These are phyloP conservation scores for Scutellaria galericulata DNA, from an alignment of 257 asterid genomes.

Conservation along the genomic window DNA sequence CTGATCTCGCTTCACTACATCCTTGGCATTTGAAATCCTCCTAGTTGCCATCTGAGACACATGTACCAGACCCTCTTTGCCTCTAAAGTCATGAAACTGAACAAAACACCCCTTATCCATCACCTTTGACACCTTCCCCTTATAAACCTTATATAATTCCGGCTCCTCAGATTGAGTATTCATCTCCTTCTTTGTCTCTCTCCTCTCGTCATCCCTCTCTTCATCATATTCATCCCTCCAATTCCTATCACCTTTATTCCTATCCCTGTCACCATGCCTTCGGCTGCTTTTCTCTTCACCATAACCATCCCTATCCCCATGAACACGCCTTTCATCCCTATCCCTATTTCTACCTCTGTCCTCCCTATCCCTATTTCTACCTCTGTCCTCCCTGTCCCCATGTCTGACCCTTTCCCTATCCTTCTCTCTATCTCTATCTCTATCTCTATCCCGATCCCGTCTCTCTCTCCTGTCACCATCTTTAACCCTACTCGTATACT, in stretches of 20 bases:
- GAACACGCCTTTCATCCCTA: constrained; percentile 38
- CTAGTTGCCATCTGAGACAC: constrained; percentile 86
- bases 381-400: constrained; percentile 37
- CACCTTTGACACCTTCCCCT: constrained; percentile 89
- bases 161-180: constrained; percentile 52
- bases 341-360: constrained; percentile 37
- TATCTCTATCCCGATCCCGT: constrained; percentile 31
- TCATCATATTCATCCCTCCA: constrained; percentile 47
- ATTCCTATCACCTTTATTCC: constrained; percentile 37
- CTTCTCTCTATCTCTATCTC: constrained; percentile 35
- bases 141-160: constrained; percentile 69
- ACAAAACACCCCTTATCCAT: constrained; percentile 97
- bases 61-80: constrained; percentile 90
- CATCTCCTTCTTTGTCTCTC: constrained; percentile 40
- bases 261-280: constrained; percentile 39
- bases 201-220: constrained; percentile 55
- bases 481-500: constrained; percentile 37
- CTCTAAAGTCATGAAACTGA: constrained; percentile 70
- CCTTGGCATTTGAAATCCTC: constrained; percentile 86
- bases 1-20: constrained; percentile 87
- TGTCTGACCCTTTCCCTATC: constrained; percentile 36
- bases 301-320: constrained; percentile 33
- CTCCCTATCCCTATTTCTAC: constrained; percentile 36
- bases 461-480: constrained; percentile 50
- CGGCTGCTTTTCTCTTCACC: constrained; percentile 37